Base-by-base conservation (phyloP, 2,329 filamentous ascomycete genomes). In the Parastagonospora avenae region DNA sequence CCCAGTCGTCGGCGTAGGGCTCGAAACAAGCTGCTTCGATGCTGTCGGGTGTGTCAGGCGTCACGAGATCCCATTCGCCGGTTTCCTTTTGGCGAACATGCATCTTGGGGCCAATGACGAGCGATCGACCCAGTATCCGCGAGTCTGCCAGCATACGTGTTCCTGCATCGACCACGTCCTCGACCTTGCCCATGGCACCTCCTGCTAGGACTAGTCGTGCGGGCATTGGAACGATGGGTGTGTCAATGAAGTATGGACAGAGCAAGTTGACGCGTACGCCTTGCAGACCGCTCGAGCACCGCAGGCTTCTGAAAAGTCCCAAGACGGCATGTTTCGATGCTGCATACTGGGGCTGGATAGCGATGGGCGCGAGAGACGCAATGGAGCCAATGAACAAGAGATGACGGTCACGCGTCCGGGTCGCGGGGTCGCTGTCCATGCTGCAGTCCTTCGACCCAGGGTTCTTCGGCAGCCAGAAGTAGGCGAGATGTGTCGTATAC, bases 221-320 rank as follows among this genome's bases (percentile, higher is more conserved):
- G 1, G 58, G 48, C 1, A 71, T 51, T 0, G 78, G 72, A 4
- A 86, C 66, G 38, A 89, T 79, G n/a, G 84, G 82, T 11, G 84
- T 86, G 59, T 85, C 81, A 61, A 82, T 79, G 67, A 88, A 89
- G 71, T 88, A 89, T 0, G 87, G 87, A 50, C 80, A 81, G n/a
- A 90, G 68, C 63, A 88, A 77, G 64, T 89, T 90, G 52, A 87
- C 75, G 38, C 87, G 79, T 36, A 89, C 73, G 19, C 82, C 82
- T 36, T 78, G 71, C 7, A 71, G 57, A 46, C 78, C 77, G 2
- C 79, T 75, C 6, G 74, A 80, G 4, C 75, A 67, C 12, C 86
- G 78, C 39, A 90, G 72, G 5, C 79, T 77, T 37, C 86, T 79
- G 69, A 86, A 89, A 30, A 89, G 73, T 0, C 86, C 87, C 9